Evolutionary conservation across 164 flowering plant species (phyloP).

Genomic region (Cinnamomum micranthum): DNA sequence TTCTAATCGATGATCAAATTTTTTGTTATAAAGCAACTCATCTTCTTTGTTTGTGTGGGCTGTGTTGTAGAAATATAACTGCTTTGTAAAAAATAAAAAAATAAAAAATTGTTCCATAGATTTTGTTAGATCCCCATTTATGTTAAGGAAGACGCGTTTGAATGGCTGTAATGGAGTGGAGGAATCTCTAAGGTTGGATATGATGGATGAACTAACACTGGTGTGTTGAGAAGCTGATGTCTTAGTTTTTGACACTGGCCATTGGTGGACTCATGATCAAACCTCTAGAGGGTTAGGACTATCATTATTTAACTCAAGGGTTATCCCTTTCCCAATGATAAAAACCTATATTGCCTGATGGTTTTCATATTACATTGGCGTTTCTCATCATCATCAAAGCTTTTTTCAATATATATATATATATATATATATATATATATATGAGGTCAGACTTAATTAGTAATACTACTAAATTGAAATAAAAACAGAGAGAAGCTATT

Average conservation of each 20-base stretch:
- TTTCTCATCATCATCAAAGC: no score
- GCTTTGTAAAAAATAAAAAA: constrained; percentile 26
- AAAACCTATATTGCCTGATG: no score
- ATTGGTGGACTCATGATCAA: constrained; percentile 98
- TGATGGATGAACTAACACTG: constrained; percentile 57
- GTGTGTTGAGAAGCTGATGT: constrained; percentile 66
- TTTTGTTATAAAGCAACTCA: background rate
- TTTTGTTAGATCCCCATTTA: constrained; percentile 68
- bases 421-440: no score
- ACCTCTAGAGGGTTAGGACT: constrained; percentile 69
- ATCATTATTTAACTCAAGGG: background rate
- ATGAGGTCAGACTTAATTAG: no score
- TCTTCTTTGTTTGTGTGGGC: constrained; percentile 5
- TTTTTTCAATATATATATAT: no score
- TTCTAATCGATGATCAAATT: no score
- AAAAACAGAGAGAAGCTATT: no score
- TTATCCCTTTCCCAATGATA: no score
- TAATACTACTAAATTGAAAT: no score
- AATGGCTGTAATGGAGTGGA: constrained; percentile 37
- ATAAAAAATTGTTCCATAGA: constrained; percentile 39
- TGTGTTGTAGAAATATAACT: constrained; percentile 60
- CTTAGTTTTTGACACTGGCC: constrained; percentile 77
- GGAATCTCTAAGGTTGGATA: constrained; percentile 70
- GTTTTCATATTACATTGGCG: no score
- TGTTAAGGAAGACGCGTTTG: constrained; percentile 52